phyloP scores from a whole-genome alignment of 2,329 filamentous ascomycete genomes.

The Huntiella moniliformis region DNA sequence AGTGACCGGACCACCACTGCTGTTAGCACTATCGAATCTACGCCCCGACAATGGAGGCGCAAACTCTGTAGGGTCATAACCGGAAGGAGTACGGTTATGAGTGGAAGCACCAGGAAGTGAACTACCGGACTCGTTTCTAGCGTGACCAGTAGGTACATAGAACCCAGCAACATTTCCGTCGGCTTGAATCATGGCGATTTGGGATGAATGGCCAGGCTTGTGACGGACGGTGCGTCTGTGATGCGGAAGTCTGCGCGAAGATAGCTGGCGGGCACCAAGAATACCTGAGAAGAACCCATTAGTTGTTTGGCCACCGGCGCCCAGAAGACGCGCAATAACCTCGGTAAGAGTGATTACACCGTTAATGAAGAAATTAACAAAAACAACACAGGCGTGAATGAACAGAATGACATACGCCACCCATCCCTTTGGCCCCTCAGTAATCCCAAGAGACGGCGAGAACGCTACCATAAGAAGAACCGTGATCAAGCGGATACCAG shows the following conservation, averaged over 20 bases:
- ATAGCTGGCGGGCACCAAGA: slow-evolving; percentile 79
- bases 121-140: slow-evolving; percentile 42
- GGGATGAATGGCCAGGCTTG: slow-evolving; percentile 67
- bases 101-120: slow-evolving; percentile 26
- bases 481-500: slow-evolving; percentile 55
- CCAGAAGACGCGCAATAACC: slow-evolving; percentile 62
- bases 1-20: slow-evolving; percentile 54
- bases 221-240: slow-evolving; percentile 36
- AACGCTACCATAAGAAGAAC: slow-evolving; percentile 67
- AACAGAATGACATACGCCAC: slow-evolving; percentile 82
- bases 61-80: slow-evolving; percentile 31
- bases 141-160: slow-evolving; percentile 30
- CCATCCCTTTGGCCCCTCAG: slow-evolving; percentile 72
- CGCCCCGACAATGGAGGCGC: slow-evolving; percentile 23
- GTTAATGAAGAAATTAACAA: slow-evolving; percentile 88
- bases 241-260: slow-evolving; percentile 43
- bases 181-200: slow-evolving; percentile 56
- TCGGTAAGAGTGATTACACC: slow-evolving; percentile 80
- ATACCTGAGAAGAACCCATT: slow-evolving; percentile 68
- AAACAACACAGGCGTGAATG: slow-evolving; percentile 65
- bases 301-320: slow-evolving; percentile 62
- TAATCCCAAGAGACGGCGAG: slow-evolving; percentile 61
- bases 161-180: slow-evolving; percentile 47
- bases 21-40: slow-evolving; percentile 35
- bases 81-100: slow-evolving; percentile 35